These are phyloP conservation scores for Dovyalis caffra DNA, from an alignment of 345 rosid species.

Conservation along the genomic window DNA sequence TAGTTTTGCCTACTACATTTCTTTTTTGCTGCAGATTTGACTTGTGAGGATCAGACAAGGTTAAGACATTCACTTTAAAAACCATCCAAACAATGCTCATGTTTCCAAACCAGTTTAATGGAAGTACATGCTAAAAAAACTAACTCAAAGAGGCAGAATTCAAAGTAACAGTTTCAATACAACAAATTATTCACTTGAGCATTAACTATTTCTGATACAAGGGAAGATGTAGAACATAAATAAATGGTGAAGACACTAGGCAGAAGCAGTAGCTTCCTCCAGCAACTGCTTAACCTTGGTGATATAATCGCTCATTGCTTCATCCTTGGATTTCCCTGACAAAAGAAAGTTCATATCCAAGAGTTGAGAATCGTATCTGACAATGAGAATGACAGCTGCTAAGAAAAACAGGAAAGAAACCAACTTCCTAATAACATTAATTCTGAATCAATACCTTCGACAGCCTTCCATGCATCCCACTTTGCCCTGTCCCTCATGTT, in stretches of 20 bases:
- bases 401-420: background rate
- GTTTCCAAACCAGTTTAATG: background rate
- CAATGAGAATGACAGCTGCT: background rate
- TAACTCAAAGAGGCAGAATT: background rate
- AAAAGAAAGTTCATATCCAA: background rate
- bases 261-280: constrained; percentile 45
- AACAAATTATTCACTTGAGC: constrained; percentile 5
- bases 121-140: background rate
- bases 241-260: constrained; percentile 19
- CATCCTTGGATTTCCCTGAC: constrained; percentile 64
- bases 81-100: background rate
- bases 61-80: background rate
- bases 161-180: background rate
- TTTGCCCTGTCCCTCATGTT: constrained; percentile 75
- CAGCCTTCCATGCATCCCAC: constrained; percentile 99
- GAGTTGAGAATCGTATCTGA: background rate
- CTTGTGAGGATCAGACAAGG: background rate
- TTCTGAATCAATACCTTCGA: constrained; percentile 53
- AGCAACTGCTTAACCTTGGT: constrained; percentile 73
- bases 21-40: background rate
- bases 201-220: background rate
- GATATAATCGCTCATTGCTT: constrained; percentile 73
- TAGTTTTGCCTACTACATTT: too few relatives aligned
- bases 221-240: background rate
- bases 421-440: background rate